phyloP scores from a whole-genome alignment of 495 filamentous ascomycete species.

The Copromyces sp. region DNA sequence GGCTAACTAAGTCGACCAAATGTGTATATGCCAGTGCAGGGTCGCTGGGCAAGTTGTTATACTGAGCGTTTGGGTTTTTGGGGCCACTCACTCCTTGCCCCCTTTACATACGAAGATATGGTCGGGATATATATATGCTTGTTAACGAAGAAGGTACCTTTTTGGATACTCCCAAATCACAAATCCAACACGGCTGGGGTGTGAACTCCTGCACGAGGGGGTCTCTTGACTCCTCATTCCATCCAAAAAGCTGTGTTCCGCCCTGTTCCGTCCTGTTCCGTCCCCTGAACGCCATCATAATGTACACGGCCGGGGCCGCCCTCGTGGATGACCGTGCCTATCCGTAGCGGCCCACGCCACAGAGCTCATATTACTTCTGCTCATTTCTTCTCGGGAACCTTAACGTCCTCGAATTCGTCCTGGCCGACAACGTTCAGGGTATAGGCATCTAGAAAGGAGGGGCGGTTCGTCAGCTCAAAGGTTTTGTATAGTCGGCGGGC shows the following conservation, averaged over 20 bases:
- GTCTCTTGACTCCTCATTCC: neutral
- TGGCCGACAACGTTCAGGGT: slow-evolving; percentile 85
- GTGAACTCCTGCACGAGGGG: neutral
- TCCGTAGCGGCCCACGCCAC: neutral
- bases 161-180: neutral
- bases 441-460: slow-evolving; percentile 56
- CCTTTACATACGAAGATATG: neutral
- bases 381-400: slow-evolving; percentile 55
- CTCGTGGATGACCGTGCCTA: neutral
- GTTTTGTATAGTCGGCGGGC: neutral
- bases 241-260: neutral
- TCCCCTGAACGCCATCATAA: neutral
- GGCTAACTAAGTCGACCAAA: neutral
- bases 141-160: neutral
- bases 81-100: neutral
- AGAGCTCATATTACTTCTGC: neutral
- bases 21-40: neutral
- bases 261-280: neutral
- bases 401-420: slow-evolving; percentile 96
- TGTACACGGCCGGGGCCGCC: neutral
- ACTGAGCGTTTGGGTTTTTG: neutral
- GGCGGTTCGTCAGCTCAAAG: neutral
- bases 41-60: neutral
- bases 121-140: neutral
- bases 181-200: neutral